These are phyloP conservation scores for Cymodocea nodosa DNA, from an alignment of 116 monocot genomes.

Conservation along the genomic window DNA sequence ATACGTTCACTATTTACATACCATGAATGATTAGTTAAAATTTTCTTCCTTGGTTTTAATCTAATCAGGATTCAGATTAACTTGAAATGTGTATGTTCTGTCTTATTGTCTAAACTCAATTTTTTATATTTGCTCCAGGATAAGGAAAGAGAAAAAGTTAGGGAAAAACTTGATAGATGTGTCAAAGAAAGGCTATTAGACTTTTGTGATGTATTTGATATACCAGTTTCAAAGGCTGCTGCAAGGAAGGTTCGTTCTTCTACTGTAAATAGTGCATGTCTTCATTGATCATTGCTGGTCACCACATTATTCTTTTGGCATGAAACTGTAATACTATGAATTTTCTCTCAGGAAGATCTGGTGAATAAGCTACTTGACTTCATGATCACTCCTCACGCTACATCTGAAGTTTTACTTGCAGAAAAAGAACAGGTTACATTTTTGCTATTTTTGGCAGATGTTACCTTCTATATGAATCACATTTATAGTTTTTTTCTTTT, in stretches of 20 bases:
- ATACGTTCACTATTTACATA: neutral
- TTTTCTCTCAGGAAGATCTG: slow-evolving; percentile 63
- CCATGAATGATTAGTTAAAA: too few relatives aligned
- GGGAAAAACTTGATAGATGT: slow-evolving; percentile 77
- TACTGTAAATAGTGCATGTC: neutral
- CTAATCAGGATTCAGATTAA: too few relatives aligned
- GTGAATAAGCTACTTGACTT: slow-evolving; percentile 67
- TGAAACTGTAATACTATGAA: neutral
- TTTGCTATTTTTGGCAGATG: neutral
- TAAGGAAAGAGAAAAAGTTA: slow-evolving; percentile 53
- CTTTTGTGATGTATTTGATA: slow-evolving; percentile 47
- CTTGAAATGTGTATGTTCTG: neutral
- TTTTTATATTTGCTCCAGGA: slow-evolving; percentile 28
- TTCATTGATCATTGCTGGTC: neutral
- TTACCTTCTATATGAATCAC: neutral
- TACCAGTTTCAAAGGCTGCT: slow-evolving; percentile 35
- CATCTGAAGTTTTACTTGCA: slow-evolving; percentile 30
- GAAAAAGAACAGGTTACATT: slow-evolving; percentile 52
- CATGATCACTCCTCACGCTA: slow-evolving; percentile 61
- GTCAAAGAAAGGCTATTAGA: slow-evolving; percentile 60
- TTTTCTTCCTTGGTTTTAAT: neutral
- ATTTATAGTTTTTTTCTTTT: neutral
- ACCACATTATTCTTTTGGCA: neutral
- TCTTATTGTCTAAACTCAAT: neutral
- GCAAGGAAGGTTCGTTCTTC: slow-evolving; percentile 37